phyloP scores from a whole-genome alignment of 495 filamentous ascomycete species.

The Xylaria castorea region DNA sequence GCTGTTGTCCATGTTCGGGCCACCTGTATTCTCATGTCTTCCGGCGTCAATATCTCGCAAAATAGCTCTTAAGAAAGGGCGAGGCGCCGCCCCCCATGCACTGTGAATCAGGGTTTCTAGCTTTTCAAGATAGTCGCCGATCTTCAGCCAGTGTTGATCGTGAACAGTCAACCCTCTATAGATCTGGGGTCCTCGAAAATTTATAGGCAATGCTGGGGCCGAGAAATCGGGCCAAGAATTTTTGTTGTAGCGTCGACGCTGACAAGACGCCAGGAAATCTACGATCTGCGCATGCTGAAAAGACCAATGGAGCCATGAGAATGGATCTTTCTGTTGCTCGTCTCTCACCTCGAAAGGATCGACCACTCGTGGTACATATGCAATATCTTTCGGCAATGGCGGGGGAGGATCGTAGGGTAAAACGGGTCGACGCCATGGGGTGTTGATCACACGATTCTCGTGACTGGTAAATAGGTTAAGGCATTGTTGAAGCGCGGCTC shows the following conservation, averaged over 20 bases:
- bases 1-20: constrained; percentile 9
- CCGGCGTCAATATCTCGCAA: constrained; percentile 40
- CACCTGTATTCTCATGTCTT: constrained; percentile 21
- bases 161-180: constrained; percentile 35
- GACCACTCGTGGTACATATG: constrained; percentile 32
- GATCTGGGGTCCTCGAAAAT: constrained; percentile 32
- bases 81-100: constrained; percentile 34
- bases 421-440: constrained; percentile 39
- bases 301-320: constrained; percentile 34
- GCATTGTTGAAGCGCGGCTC: constrained; percentile 49
- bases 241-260: constrained; percentile 35
- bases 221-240: constrained; percentile 30
- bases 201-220: constrained; percentile 33
- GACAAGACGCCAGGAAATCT: constrained; percentile 30
- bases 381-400: constrained; percentile 30
- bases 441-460: constrained; percentile 35
- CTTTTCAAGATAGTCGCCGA: constrained; percentile 34
- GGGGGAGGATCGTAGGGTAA: constrained; percentile 38
- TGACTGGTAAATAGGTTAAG: constrained; percentile 39
- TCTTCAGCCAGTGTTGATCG: constrained; percentile 38
- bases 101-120: constrained; percentile 25
- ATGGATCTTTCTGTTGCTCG: constrained; percentile 33
- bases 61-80: constrained; percentile 36
- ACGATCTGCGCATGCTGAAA: constrained; percentile 27
- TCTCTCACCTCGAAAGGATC: constrained; percentile 19